phyloP scores from a whole-genome alignment of 768 basidiomycete genomes.

The Termitomyces sp. region DNA sequence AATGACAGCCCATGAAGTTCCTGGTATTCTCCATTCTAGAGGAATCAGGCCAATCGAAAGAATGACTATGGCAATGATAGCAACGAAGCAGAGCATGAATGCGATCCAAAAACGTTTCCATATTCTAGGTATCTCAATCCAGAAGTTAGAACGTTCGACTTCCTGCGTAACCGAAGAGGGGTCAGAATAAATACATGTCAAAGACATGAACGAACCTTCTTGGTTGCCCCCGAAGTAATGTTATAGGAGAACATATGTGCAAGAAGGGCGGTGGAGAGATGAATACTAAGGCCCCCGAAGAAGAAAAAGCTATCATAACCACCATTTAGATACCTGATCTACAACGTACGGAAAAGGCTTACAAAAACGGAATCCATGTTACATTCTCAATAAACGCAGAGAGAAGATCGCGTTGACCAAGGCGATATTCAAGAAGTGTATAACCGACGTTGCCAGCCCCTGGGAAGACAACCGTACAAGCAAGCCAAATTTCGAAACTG shows the following conservation, averaged over 20 bases:
- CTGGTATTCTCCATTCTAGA: slow-evolving; percentile 55
- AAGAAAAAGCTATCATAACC: slow-evolving; percentile 57
- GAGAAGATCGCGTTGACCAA: slow-evolving; percentile 49
- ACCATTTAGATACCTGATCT: neutral
- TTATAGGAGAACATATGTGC: slow-evolving; percentile 74
- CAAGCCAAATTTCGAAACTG: slow-evolving; percentile 70
- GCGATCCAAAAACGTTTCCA: slow-evolving; percentile 71
- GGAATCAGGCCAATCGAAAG: slow-evolving; percentile 52
- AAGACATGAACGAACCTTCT: slow-evolving; percentile 36
- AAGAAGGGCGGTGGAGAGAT: slow-evolving; percentile 56
- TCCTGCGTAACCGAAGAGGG: slow-evolving; percentile 38
- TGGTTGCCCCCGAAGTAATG: slow-evolving; percentile 74
- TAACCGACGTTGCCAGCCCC: slow-evolving; percentile 63
- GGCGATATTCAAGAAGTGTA: slow-evolving; percentile 64
- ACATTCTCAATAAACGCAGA: slow-evolving; percentile 50
- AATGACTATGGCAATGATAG: slow-evolving; percentile 51
- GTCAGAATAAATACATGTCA: neutral
- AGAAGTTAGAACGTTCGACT: slow-evolving; percentile 86
- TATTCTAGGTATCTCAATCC: slow-evolving; percentile 84
- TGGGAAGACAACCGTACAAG: slow-evolving; percentile 67
- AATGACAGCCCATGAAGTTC: slow-evolving; percentile 66
- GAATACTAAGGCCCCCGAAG: slow-evolving; percentile 71
- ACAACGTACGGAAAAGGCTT: slow-evolving; percentile 23
- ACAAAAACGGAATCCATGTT: slow-evolving; percentile 74
- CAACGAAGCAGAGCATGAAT: slow-evolving; percentile 46